Conservation (phyloP, 768 basidiomycete genomes). For the Kwoniella mangroviensis region DNA sequence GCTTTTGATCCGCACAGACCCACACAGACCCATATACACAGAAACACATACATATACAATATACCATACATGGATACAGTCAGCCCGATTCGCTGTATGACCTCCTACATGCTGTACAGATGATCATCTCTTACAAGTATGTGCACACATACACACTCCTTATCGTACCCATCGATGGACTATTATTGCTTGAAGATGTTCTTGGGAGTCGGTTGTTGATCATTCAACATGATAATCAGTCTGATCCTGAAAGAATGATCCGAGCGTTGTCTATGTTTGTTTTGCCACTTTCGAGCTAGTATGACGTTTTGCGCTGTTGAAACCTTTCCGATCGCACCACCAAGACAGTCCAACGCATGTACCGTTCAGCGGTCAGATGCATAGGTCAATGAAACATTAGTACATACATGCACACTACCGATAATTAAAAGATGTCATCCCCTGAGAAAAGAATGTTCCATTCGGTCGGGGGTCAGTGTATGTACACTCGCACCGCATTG, state of each 20-base stretch:
- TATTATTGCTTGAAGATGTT: neutral
- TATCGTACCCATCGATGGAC: neutral
- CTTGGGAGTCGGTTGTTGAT: slow-evolving; percentile 1
- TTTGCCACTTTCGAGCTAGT: slow-evolving; percentile 9
- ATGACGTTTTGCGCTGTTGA: neutral
- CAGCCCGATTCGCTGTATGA: neutral
- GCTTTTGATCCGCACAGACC: slow-evolving; percentile 22
- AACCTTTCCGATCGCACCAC: neutral
- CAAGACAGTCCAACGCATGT: neutral
- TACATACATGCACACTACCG: neutral
- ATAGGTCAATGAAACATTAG: neutral
- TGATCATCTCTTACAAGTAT: neutral
- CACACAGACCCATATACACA: neutral
- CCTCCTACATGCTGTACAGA: neutral
- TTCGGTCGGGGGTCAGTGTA: neutral
- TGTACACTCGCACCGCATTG: too few species aligned
- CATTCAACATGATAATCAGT: slow-evolving; percentile 6
- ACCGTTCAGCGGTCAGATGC: neutral
- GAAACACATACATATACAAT: neutral
- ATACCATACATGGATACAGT: neutral
- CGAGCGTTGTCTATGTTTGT: neutral
- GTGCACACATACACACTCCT: neutral
- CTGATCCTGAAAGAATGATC: slow-evolving; percentile 1
- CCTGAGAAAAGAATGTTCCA: neutral
- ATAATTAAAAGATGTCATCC: neutral